Evolutionary conservation across 2,329 filamentous ascomycete species (phyloP).

Genomic region (Fonsecaea erecta): DNA sequence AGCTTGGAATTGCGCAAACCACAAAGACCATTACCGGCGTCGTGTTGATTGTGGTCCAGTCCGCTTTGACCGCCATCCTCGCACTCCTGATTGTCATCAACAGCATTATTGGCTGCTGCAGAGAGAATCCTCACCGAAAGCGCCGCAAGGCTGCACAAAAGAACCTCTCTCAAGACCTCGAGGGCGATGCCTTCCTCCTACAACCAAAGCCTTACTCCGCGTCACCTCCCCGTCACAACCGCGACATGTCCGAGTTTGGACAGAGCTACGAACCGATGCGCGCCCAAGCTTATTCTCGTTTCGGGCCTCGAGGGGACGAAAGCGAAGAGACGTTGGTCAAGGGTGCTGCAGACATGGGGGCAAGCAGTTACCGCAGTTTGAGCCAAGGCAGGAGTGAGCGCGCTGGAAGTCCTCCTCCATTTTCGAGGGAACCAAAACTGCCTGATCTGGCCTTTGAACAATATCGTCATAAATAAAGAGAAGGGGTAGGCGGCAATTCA

Average conservation of each 20-base stretch:
- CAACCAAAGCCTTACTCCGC: conserved; percentile 50
- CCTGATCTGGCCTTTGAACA: conserved; percentile 33
- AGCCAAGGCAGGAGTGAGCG: conserved; percentile 26
- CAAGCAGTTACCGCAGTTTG: conserved; percentile 30
- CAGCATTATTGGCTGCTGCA: conserved; percentile 78
- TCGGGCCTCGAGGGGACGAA: conserved; percentile 22
- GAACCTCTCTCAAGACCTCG: conserved; percentile 87
- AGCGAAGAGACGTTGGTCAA: conserved; percentile 31
- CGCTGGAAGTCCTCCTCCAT: conserved; percentile 29
- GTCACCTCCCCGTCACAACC: conserved; percentile 17
- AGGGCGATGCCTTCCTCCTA: conserved; percentile 64
- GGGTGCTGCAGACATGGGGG: conserved; percentile 27
- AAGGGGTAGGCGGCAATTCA: neutral
- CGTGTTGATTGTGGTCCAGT: conserved; percentile 91
- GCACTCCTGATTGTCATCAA: conserved; percentile 90
- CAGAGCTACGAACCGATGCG: conserved; percentile 35
- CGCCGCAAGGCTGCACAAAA: conserved; percentile 88
- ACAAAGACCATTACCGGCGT: conserved; percentile 93
- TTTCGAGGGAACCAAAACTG: conserved; percentile 30
- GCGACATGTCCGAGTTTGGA: conserved; percentile 25
- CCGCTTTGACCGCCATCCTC: conserved; percentile 77
- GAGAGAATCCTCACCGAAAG: conserved; percentile 87
- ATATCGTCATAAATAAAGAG: conserved; percentile 27
- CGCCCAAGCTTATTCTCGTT: conserved; percentile 24
- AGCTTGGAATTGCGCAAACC: conserved; percentile 85